Conservation (phyloP, 768 basidiomycete genomes). For the Mycena vitilis region DNA sequence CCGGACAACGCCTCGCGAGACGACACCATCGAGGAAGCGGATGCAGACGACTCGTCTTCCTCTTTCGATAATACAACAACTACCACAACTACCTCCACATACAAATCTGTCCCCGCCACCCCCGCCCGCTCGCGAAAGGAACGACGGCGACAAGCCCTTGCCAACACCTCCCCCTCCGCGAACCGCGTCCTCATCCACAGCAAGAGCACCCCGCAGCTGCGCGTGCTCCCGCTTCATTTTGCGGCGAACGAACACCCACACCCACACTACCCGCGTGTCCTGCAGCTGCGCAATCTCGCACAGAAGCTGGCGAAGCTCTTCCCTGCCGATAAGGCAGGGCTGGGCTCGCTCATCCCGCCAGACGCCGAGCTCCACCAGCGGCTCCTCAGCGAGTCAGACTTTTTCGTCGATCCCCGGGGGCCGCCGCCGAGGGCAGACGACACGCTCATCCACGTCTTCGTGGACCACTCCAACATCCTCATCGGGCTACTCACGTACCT, state of each 20-base stretch:
- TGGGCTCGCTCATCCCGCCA: conserved; percentile 31
- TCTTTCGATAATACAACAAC: conserved; percentile 39
- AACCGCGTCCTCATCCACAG: conserved; percentile 35
- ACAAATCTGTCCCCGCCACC: conserved; percentile 34
- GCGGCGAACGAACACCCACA: conserved; percentile 30
- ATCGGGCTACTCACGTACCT: conserved; percentile 83
- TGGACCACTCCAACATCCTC: conserved; percentile 84
- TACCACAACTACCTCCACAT: conserved; percentile 34
- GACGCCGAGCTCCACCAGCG: conserved; percentile 32
- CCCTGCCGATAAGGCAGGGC: conserved; percentile 35
- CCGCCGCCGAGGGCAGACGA: conserved; percentile 36
- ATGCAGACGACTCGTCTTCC: conserved; percentile 43
- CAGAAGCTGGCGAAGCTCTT: conserved; percentile 39
- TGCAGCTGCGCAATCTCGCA: conserved; percentile 37
- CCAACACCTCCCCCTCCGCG: conserved; percentile 16
- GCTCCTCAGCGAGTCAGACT: conserved; percentile 27
- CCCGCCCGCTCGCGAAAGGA: conserved; percentile 34
- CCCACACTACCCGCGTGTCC: conserved; percentile 36
- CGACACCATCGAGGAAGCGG: conserved; percentile 31
- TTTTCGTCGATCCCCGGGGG: conserved; percentile 41
- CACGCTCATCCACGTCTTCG: conserved; percentile 52
- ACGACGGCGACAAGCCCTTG: conserved; percentile 31
- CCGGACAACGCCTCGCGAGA: conserved; percentile 28
- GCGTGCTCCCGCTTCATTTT: conserved; percentile 24
- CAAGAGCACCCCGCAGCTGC: conserved; percentile 38